Percentiles rank a stretch among this genome's conserved stretches.
Conservation (phyloP, 2,329 filamentous ascomycete genomes). For the Penicillium sumatraense region DNA sequence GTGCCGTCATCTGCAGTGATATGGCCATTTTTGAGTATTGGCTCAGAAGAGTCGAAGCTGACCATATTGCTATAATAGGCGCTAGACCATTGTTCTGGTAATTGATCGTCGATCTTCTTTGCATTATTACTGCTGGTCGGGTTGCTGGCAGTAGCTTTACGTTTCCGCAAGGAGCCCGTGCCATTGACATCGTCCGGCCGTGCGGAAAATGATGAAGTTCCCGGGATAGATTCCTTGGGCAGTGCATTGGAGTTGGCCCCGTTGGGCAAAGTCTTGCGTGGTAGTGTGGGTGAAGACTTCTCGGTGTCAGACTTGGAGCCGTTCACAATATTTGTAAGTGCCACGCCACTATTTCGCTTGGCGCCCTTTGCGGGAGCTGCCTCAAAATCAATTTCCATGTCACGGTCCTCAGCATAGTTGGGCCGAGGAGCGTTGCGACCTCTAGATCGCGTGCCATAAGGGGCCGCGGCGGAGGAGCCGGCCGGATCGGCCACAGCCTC, state of each 20-base stretch:
- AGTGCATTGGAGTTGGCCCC: conserved; percentile 36
- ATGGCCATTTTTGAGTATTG: conserved; percentile 72
- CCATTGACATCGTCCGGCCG: conserved; percentile 49
- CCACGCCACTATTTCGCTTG: conserved; percentile 36
- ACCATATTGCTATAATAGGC: conserved; percentile 78
- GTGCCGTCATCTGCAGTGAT: conserved; percentile 92
- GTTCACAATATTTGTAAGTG: conserved; percentile 31
- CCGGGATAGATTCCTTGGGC: conserved; percentile 57
- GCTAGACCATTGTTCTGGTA: conserved; percentile 36
- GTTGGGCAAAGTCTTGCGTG: conserved; percentile 45
- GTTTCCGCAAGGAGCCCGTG: conserved; percentile 71
- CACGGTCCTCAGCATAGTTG: conserved; percentile 95
- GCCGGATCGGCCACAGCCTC: conserved; percentile 43
- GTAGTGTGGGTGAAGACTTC: conserved; percentile 43
- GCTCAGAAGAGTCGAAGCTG: conserved; percentile 76
- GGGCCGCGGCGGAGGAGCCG: conserved; percentile 60
- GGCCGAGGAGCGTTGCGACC: conserved; percentile 81
- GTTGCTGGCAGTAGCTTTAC: conserved; percentile 69
- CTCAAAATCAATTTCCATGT: conserved; percentile 89
- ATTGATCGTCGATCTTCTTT: conserved; percentile 43
- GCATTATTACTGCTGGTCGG: conserved; percentile 35
- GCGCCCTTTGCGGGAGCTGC: conserved; percentile 36
- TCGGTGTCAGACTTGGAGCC: conserved; percentile 43
- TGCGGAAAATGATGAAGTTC: conserved; percentile 63
- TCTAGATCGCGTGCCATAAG: conserved; percentile 91